Conservation (phyloP, 2,329 filamentous ascomycete species). For the Colletotrichum theobromicola region DNA sequence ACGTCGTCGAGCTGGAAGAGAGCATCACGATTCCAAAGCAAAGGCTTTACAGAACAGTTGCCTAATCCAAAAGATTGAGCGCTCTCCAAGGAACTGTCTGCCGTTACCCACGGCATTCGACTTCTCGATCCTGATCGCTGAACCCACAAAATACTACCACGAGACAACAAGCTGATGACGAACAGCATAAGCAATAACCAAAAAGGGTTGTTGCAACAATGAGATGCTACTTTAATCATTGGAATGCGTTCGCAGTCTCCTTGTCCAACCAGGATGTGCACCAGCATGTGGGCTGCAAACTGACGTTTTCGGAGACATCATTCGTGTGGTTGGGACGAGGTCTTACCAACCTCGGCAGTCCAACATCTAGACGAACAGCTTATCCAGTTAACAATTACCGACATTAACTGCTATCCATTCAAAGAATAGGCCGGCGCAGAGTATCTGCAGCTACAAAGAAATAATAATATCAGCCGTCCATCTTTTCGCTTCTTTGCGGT, state of each 20-base stretch:
- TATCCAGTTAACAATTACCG: neutral
- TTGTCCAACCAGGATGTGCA: neutral
- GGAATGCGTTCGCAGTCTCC: neutral
- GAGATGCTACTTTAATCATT: neutral
- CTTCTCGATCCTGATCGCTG: neutral
- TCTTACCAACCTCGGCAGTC: neutral
- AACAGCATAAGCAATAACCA: neutral
- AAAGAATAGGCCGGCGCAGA: neutral
- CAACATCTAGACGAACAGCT: no score
- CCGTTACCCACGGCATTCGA: neutral
- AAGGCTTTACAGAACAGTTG: neutral
- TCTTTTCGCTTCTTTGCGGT: neutral
- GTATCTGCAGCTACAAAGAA: neutral
- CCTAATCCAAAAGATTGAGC: neutral
- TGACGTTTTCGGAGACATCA: neutral
- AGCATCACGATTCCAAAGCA: neutral
- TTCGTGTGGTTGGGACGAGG: neutral
- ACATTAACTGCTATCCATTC: fast-evolving
- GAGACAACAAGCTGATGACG: neutral
- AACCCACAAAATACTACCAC: neutral
- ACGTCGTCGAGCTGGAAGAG: neutral
- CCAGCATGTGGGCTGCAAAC: neutral
- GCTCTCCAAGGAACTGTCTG: neutral
- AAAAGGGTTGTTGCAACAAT: neutral
- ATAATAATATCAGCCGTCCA: neutral